phyloP scores from a whole-genome alignment of 768 basidiomycete species.

The Trametes cubensis region DNA sequence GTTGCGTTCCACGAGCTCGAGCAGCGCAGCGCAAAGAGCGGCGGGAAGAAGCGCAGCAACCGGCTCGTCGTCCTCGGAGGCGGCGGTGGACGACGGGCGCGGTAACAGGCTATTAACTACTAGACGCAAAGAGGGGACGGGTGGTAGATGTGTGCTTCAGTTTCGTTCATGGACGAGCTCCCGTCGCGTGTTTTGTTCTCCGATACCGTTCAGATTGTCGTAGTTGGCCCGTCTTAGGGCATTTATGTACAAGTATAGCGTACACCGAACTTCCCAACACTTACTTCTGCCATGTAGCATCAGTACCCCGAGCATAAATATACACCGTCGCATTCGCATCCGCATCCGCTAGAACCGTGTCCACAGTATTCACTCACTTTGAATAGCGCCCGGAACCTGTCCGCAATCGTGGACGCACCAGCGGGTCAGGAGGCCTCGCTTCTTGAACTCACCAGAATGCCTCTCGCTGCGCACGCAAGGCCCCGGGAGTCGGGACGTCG shows the following conservation, averaged over 20 bases:
- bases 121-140: background rate
- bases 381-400: background rate
- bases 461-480: too few species aligned
- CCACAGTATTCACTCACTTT: background rate
- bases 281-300: constrained; percentile 20
- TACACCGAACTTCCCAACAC: constrained; percentile 9
- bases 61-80: constrained; percentile 75
- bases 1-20: constrained; percentile 83
- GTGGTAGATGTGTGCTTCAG: background rate
- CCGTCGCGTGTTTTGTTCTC: background rate
- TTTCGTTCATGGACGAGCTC: constrained; percentile 1
- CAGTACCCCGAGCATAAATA: constrained; percentile 11
- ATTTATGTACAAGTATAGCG: constrained; percentile 13
- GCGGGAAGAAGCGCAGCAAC: constrained; percentile 61
- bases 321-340: constrained; percentile 1
- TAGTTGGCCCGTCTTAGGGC: constrained; percentile 3
- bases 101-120: background rate
- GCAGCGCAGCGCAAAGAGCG: constrained; percentile 44
- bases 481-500: background rate
- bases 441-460: too few species aligned
- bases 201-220: background rate
- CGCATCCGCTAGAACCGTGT: background rate
- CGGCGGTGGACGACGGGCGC: constrained; percentile 49
- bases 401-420: too few species aligned
- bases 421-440: too few species aligned